Evolutionary conservation across 1,284 basidiomycete species (phyloP).

Genomic region (Trichosporon sp.): DNA sequence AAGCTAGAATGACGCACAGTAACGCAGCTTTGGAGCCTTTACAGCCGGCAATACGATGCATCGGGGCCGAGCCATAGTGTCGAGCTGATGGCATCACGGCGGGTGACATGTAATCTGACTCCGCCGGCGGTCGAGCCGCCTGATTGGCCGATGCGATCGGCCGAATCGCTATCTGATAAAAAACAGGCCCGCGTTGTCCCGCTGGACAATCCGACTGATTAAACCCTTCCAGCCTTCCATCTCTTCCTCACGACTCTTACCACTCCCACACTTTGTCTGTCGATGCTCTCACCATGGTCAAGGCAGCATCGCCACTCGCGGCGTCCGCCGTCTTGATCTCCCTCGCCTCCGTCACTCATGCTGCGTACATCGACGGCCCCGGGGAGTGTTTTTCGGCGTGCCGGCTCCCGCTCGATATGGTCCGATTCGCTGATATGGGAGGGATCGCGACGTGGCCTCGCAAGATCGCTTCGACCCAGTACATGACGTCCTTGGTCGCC

Average conservation of each 20-base stretch:
- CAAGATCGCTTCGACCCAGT: neutral
- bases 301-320: neutral
- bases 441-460: neutral
- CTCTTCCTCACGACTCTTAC: neutral
- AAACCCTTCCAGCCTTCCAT: neutral
- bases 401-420: conserved; percentile 7
- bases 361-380: neutral
- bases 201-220: neutral
- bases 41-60: too few species aligned
- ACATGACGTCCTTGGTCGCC: conserved; percentile 16
- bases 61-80: too few species aligned
- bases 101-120: too few species aligned
- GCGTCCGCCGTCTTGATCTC: neutral
- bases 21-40: too few species aligned
- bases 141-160: neutral
- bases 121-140: too few species aligned
- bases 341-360: neutral
- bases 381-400: conserved; percentile 9
- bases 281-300: neutral
- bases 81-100: too few species aligned
- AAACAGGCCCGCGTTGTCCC: neutral
- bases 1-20: too few species aligned
- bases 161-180: conserved; percentile 2
- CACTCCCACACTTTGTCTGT: neutral
- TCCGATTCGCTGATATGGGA: conserved; percentile 7